Evolutionary conservation across 2,329 filamentous ascomycete genomes (phyloP), one percentile per base, ranked within the genome.

Genomic region (Fusarium dlaminii): DNA sequence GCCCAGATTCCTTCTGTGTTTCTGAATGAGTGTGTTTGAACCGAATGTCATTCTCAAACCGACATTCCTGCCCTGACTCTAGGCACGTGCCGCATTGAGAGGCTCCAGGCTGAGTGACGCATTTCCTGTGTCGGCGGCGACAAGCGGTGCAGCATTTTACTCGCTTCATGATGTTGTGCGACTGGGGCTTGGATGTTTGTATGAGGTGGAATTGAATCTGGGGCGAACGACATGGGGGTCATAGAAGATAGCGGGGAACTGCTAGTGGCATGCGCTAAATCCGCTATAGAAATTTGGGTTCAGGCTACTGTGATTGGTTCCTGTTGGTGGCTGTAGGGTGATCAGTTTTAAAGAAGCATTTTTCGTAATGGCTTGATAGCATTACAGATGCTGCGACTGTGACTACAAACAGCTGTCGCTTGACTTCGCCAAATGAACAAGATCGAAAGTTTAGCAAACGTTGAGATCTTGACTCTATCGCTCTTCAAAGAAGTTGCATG

Each of bases 41-140:
- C 2, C 62, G 62, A 59, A 67, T 51, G 20, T 39, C 62, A 34
- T 43, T 66, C 9, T 67, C 64, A 24, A 67, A 67, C 0, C 11
- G 37, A 18, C 64, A 67, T 0, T 67, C 36, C 14, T 59, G 36
- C 1, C 62, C 62, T 0, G 63, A 58, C 32, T 67, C 64, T 15
- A 66, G 36, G 10, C 64, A 67, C 1, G 62, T 46, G 4, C 62
- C 62, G 13, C 64, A 67, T 11, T 51, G 30, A 1, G 51, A 51
- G 0, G 64, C 43, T 0, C 64, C 51, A 0, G 62, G 43, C 1
- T 59, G 51, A 0, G 52, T 43, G 8, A 67, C 62, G 4, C 64
- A 67, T 34, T 66, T 67, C 9, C 64, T 37, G 4, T 67, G 64
- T 24, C 51, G 37, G 3, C 62, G 51, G 14, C 64, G 62, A 34